phyloP scores from a whole-genome alignment of 768 basidiomycete species.

The Boletus sp. region DNA sequence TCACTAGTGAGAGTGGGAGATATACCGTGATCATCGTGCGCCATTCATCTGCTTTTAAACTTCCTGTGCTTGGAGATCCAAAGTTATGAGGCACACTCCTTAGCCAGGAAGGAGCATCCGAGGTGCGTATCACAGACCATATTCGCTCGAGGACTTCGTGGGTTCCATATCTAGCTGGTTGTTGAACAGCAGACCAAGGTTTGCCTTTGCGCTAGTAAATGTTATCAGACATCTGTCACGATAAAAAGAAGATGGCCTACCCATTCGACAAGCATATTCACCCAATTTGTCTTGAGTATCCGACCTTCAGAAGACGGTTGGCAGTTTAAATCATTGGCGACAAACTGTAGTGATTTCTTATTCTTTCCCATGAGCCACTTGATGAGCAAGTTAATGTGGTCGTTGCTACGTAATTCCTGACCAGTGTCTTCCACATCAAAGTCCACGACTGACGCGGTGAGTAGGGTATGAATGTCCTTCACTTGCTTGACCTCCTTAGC shows the following conservation, averaged over 20 bases:
- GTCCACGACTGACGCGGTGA: neutral
- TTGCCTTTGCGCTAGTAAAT: neutral
- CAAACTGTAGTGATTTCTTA: neutral
- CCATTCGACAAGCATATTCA: neutral
- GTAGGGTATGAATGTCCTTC: neutral
- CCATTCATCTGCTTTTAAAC: slow-evolving; percentile 7
- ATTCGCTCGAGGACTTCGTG: neutral
- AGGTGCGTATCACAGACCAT: neutral
- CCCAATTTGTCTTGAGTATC: neutral
- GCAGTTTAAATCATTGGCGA: neutral
- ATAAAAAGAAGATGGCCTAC: neutral
- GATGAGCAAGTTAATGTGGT: too few relatives aligned
- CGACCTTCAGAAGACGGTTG: neutral
- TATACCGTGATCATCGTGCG: neutral
- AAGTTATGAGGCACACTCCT: neutral
- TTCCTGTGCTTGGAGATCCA: neutral
- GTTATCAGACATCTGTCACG: neutral
- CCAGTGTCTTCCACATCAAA: neutral
- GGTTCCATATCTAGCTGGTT: neutral
- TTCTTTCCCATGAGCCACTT: neutral
- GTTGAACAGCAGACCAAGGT: neutral
- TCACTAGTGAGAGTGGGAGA: neutral
- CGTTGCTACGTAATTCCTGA: too few relatives aligned
- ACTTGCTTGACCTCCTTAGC: neutral
- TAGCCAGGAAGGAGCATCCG: neutral